phyloP scores from a whole-genome alignment of 2,329 filamentous ascomycete species.

The Ophiostoma pallidulum region DNA sequence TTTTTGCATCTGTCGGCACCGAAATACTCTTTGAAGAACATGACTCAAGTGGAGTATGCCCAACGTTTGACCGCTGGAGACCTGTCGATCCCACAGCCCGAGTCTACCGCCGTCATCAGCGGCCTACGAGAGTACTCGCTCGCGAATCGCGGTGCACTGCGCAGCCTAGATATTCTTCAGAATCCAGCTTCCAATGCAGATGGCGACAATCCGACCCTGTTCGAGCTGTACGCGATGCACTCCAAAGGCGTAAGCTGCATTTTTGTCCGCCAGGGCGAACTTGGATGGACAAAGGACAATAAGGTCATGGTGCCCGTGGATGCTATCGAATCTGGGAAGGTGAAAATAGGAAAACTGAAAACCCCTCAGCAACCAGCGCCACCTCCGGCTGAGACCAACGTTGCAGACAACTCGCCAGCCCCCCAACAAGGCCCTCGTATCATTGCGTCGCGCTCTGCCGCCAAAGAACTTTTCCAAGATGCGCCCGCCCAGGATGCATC shows the following conservation, averaged over 20 bases:
- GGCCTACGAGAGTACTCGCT: constrained; percentile 94
- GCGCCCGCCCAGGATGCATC: constrained; percentile 22
- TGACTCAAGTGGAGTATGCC: constrained; percentile 84
- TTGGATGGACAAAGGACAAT: constrained; percentile 86
- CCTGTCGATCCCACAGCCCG: constrained; percentile 66
- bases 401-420: constrained; percentile 13
- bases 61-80: constrained; percentile 66
- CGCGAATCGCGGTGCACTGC: constrained; percentile 71
- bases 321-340: constrained; percentile 62
- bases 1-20: constrained; percentile 93
- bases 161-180: constrained; percentile 82
- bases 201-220: constrained; percentile 63
- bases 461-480: constrained; percentile 29
- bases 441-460: constrained; percentile 22
- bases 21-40: constrained; percentile 72
- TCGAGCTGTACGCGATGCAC: constrained; percentile 96
- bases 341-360: constrained; percentile 64
- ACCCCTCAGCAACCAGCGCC: constrained; percentile 35
- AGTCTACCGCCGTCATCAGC: constrained; percentile 94
- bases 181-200: constrained; percentile 55
- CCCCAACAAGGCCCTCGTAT: constrained; percentile 21
- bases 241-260: constrained; percentile 92
- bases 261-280: constrained; percentile 74
- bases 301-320: constrained; percentile 75
- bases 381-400: constrained; percentile 31